phyloP scores from a whole-genome alignment of 1,139 yeast genomes.

The Yamadazyma spencermartinsiae region DNA sequence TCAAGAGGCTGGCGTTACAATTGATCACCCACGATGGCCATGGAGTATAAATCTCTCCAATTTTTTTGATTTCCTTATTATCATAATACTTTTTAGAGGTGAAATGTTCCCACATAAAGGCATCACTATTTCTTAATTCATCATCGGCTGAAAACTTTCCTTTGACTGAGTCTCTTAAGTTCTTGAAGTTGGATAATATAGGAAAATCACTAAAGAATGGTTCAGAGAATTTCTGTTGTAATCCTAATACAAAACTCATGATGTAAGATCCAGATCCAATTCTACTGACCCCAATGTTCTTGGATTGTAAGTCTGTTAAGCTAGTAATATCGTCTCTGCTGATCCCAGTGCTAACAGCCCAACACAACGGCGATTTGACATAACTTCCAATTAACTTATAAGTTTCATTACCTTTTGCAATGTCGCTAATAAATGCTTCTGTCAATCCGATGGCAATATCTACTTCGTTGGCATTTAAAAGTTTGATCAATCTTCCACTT shows the following conservation, averaged over 20 bases:
- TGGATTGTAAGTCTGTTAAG: slow-evolving; percentile 57
- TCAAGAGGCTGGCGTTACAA: slow-evolving; percentile 39
- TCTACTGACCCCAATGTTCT: slow-evolving; percentile 77
- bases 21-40: slow-evolving; percentile 95
- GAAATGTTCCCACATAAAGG: slow-evolving; percentile 95
- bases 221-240: slow-evolving; percentile 47
- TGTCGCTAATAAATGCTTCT: slow-evolving; percentile 85
- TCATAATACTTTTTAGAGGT: slow-evolving; percentile 87
- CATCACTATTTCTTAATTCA: slow-evolving; percentile 58
- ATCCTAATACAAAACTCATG: slow-evolving; percentile 83
- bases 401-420: slow-evolving; percentile 63
- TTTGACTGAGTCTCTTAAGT: slow-evolving; percentile 79
- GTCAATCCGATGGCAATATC: slow-evolving; percentile 87
- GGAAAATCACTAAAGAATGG: slow-evolving; percentile 56
- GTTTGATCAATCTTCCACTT: slow-evolving; percentile 80
- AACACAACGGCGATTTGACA: slow-evolving; percentile 81
- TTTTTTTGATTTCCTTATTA: slow-evolving; percentile 69
- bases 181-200: slow-evolving; percentile 66
- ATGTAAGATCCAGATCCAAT: slow-evolving; percentile 91
- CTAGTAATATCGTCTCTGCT: slow-evolving; percentile 53
- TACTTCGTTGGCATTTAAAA: slow-evolving; percentile 62
- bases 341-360: slow-evolving; percentile 85
- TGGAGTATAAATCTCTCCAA: slow-evolving; percentile 90
- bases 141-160: slow-evolving; percentile 30
- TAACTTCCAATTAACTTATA: slow-evolving; percentile 78